Evolutionary conservation across 768 basidiomycete species (phyloP), one percentile per base, ranked within the genome.

Genomic region (Agrocybe praecox): DNA sequence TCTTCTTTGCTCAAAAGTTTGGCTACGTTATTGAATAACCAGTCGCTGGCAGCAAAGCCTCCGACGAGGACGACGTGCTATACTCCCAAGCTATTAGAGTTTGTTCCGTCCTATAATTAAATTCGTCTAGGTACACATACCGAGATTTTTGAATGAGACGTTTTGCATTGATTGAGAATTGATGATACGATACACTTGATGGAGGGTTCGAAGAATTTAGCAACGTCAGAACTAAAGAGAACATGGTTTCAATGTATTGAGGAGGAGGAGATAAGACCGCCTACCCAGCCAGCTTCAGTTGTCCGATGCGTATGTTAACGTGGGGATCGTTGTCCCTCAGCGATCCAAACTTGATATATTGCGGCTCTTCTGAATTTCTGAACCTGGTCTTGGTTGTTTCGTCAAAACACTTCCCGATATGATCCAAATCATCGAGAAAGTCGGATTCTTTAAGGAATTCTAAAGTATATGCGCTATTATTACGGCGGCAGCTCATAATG

Each of bases 291-390:
- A 85, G 58, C 55, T 76, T 81, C 36, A 84, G 67, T 49, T 78
- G 76, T 2, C 82, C 83, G 11, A 69, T 71, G 34, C 69, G 71
- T 56, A 84, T 83, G 46, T 74, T 73, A 36, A 71, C 69, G 2
- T 58, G 52, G 0, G 61, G 61, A 52, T 81, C 77, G 19, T 69
- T 73, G 57, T 82, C 80, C 15, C 63, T 67, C 15, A 72, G 67
- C 2, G 71, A 70, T 14, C 82, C 81, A 51, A 84, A 83, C 48
- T 72, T 76, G 54, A 84, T 76, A 61, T 70, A 82, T 29, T 77
- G 75, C 15, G 75, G 72, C 21, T 83, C 76, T 2, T 58, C 48
- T 8, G 68, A 55, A 52, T 75, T 73, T 22, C 65, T 68, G 59
- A 84, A 84, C 19, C 72, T 66, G 7, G 76, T 64, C 51, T 82